Percentiles rank a stretch among this genome's conserved stretches.
These are phyloP conservation scores for Fusarium musae DNA, from an alignment of 2,329 filamentous ascomycete species.

Conservation along the genomic window DNA sequence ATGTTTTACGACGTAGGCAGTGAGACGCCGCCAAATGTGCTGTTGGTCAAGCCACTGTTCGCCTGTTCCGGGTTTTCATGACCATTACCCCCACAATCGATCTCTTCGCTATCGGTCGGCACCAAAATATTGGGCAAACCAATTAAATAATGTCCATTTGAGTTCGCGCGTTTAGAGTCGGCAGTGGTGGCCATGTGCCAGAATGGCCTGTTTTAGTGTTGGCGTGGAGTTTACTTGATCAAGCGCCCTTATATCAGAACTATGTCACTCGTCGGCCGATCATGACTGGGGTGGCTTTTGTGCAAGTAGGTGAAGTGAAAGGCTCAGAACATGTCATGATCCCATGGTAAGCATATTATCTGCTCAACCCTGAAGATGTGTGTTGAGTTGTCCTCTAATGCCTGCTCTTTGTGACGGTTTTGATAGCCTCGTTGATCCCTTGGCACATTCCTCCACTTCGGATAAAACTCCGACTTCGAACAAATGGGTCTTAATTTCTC, in stretches of 20 bases:
- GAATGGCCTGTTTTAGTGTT: background rate
- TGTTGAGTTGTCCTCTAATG: background rate
- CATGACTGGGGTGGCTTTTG: background rate
- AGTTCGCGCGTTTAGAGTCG: background rate
- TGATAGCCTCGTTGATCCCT: slow-evolving; percentile 3
- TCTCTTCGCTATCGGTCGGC: background rate
- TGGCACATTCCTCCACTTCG: slow-evolving; percentile 21
- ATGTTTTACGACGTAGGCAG: background rate
- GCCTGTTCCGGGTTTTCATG: slow-evolving; percentile 14
- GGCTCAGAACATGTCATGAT: background rate
- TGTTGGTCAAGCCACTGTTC: slow-evolving; percentile 6
- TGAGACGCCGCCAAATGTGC: background rate
- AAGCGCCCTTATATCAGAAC: background rate
- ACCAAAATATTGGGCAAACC: slow-evolving; percentile 16
- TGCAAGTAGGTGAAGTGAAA: background rate
- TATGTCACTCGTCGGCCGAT: background rate
- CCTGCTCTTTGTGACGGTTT: background rate
- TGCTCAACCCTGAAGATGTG: background rate
- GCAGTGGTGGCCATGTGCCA: background rate
- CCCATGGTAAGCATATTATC: background rate
- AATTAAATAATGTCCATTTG: background rate
- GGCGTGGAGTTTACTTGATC: slow-evolving; percentile 3
- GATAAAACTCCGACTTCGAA: background rate
- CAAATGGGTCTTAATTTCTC: slow-evolving; percentile 16
- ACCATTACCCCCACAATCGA: slow-evolving; percentile 17